Evolutionary conservation across 1,139 yeast genomes (phyloP).

Genomic region (Arxiozyma slooffiae): DNA sequence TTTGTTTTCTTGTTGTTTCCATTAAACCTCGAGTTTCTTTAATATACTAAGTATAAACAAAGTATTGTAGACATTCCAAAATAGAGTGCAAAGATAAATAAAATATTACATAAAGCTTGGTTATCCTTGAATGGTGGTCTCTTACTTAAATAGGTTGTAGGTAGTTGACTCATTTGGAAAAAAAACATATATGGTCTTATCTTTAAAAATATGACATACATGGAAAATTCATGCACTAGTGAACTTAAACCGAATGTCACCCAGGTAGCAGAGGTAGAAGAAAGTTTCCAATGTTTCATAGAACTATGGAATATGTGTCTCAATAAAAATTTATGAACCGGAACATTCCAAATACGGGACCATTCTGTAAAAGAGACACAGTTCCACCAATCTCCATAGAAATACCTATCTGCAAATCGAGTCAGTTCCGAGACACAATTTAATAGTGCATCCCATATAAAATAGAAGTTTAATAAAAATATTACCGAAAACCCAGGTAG

Average conservation of each 20-base stretch:
- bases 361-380: conserved; percentile 83
- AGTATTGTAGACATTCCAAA: conserved; percentile 80
- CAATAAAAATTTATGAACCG: conserved; percentile 77
- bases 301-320: conserved; percentile 87
- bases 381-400: conserved; percentile 94
- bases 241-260: conserved; percentile 75
- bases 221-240: conserved; percentile 74
- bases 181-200: conserved; percentile 68
- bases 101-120: conserved; percentile 51
- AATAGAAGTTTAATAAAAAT: conserved; percentile 64
- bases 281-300: conserved; percentile 57
- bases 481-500: conserved; percentile 66
- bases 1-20: no score
- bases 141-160: conserved; percentile 23
- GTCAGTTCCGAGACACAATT: conserved; percentile 79
- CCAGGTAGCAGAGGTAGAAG: conserved; percentile 55
- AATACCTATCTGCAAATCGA: conserved; percentile 71
- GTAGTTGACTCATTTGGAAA: conserved; percentile 65
- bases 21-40: conserved; percentile 2
- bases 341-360: conserved; percentile 83
- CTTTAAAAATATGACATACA: conserved; percentile 70
- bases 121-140: conserved; percentile 7
- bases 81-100: conserved; percentile 82
- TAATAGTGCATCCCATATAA: conserved; percentile 88
- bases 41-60: conserved; percentile 69